Base-by-base conservation (phyloP, 1,284 basidiomycete species). In the Phylloboletellus chloephorus region DNA sequence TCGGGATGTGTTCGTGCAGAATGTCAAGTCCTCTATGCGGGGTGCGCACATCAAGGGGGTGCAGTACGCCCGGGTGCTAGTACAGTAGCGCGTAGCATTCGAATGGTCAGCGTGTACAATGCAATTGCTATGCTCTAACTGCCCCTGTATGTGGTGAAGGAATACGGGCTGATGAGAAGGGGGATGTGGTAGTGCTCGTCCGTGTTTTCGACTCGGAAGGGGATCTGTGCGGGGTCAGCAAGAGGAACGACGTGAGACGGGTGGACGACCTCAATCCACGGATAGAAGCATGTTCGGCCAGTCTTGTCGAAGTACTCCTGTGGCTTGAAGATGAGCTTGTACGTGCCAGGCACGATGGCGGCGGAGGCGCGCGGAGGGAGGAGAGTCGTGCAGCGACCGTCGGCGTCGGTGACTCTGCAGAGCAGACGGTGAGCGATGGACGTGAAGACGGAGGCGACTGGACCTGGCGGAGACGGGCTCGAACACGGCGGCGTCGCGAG, bases 131-230 rank as follows among this genome's bases (percentile, higher is more conserved):
- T 12, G 20, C 19, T 34, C 57, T 12, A 90, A 63, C 86, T 91
- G 13, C 92, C 92, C 48, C 90, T 74, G 61, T 95, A 95, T 5
- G 93, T 95, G 12, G 92, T 93, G 63, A 85, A 97, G 1, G 87
- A 88, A 66, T 85, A 93, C 5, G 92, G 92, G 60, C 88, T 93
- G 54, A 97, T 82, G 20, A 97, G 66, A 11, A 97, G 72, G 0
- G 93, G 93, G 47, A 97, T 86, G 54, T 96, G 92, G 58, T 93
- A 87, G 56, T 95, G 91, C 53, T 91, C 83, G 29, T 71, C 61
- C 5, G 85, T 77, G 48, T 82, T 74, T 39, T 72, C 67, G 39
- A 90, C 73, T 31, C 73, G 69, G 61, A 93, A 93, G 0, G 76
- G 74, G 49, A 93, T 84, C 88, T 93, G 50, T 4, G 30, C 11